Percentiles rank a stretch among this genome's conserved stretches.
These are phyloP conservation scores for Hemisphaericaspora xylanilytica DNA, from an alignment of 1,139 yeast species.

Conservation along the genomic window DNA sequence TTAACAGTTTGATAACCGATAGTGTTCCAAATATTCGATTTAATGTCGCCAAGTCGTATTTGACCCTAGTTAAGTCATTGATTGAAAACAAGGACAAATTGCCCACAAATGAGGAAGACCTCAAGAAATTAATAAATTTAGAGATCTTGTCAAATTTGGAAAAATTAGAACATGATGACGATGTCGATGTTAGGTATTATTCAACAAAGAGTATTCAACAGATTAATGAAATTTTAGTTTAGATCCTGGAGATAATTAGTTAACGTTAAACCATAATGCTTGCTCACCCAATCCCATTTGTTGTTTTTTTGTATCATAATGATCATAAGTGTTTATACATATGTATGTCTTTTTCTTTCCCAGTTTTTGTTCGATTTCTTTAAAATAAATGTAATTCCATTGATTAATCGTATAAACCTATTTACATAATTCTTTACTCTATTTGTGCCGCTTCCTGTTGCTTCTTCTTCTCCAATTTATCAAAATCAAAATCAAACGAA, in stretches of 20 bases:
- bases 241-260: too few relatives aligned
- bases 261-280: neutral
- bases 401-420: neutral
- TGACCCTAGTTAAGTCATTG: constrained; percentile 55
- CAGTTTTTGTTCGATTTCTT: neutral
- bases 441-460: constrained; percentile 10
- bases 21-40: constrained; percentile 92
- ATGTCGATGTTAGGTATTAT: constrained; percentile 86
- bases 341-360: neutral
- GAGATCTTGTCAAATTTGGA: constrained; percentile 66
- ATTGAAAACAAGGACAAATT: constrained; percentile 22
- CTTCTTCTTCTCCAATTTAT: constrained; percentile 38
- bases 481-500: constrained; percentile 84
- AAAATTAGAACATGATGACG: constrained; percentile 66
- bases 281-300: neutral
- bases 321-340: neutral
- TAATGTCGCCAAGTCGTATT: constrained; percentile 86
- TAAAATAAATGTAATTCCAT: neutral
- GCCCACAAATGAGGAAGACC: constrained; percentile 23
- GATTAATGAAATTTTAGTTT: constrained; percentile 25
- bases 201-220: constrained; percentile 60
- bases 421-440: neutral
- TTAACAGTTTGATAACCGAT: constrained; percentile 69
- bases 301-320: neutral
- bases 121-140: constrained; percentile 44